Conservation (phyloP, 805 yeast genomes). For the Kodamaea jinghongensis region DNA sequence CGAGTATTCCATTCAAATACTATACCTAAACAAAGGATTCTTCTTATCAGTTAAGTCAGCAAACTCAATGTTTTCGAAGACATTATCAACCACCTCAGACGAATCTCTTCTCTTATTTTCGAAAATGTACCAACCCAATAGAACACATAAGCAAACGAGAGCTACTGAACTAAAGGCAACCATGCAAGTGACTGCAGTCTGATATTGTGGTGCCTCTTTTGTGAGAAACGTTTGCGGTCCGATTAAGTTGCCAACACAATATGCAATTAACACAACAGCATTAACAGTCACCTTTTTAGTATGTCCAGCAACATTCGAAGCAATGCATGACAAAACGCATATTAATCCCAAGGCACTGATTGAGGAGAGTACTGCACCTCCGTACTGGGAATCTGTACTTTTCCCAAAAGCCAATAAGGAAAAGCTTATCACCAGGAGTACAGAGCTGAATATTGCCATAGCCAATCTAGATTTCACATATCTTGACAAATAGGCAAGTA, state of each 20-base stretch:
- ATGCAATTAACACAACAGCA: conserved; percentile 46
- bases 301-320: conserved; percentile 54
- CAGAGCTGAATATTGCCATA: conserved; percentile 23
- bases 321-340: conserved; percentile 33
- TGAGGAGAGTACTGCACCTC: conserved; percentile 33
- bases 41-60: conserved; percentile 45
- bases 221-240: conserved; percentile 54
- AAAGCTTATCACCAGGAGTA: conserved; percentile 20
- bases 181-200: conserved; percentile 40
- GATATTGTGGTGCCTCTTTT: conserved; percentile 43
- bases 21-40: conserved; percentile 53
- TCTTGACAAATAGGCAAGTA: conserved; percentile 25
- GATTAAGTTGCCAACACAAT: conserved; percentile 52
- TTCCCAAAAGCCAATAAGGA: conserved; percentile 45
- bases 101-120: conserved; percentile 26
- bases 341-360: conserved; percentile 30
- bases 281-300: conserved; percentile 52
- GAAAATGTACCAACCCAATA: conserved; percentile 24
- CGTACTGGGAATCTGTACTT: conserved; percentile 17
- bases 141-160: conserved; percentile 22
- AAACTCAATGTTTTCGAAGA: conserved; percentile 44
- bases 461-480: conserved; percentile 27
- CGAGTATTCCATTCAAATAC: too few species aligned
- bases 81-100: not conserved
- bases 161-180: conserved; percentile 32